Evolutionary conservation across 305 asterid species (phyloP).

Genomic region (Rubia balearica): DNA sequence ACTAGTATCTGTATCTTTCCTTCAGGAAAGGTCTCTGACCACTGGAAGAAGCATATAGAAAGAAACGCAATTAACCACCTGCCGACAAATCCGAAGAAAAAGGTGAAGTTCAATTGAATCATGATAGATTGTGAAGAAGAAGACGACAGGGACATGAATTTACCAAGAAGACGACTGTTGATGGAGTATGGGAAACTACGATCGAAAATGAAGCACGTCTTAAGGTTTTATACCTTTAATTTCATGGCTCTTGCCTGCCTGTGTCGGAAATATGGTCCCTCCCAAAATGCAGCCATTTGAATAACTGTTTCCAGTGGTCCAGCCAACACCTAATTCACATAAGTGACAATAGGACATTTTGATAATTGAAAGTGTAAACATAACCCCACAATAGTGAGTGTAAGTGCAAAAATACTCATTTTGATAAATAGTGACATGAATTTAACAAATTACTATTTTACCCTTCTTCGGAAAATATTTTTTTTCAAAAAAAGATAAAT

Average conservation of each 20-base stretch:
- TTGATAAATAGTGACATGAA: no score
- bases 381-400: no score
- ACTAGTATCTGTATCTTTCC: no score
- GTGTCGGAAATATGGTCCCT: conserved; percentile 20
- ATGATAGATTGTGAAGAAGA: not conserved
- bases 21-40: no score
- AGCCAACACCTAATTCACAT: not conserved
- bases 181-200: not conserved
- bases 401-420: no score
- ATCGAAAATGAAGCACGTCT: conserved; percentile 16
- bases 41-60: no score
- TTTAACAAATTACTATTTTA: no score
- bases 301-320: conserved; percentile 11
- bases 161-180: not conserved
- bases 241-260: not conserved
- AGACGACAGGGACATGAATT: not conserved
- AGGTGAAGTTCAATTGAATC: not conserved
- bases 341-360: no score
- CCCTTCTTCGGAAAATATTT: no score
- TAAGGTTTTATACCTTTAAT: conserved; percentile 6
- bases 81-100: not conserved
- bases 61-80: not conserved
- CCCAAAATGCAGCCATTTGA: conserved; percentile 1
- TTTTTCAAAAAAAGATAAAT: no score
- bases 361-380: no score